Evolutionary conservation across 164 flowering plant species (phyloP).

Genomic region (Berberis thunbergii): DNA sequence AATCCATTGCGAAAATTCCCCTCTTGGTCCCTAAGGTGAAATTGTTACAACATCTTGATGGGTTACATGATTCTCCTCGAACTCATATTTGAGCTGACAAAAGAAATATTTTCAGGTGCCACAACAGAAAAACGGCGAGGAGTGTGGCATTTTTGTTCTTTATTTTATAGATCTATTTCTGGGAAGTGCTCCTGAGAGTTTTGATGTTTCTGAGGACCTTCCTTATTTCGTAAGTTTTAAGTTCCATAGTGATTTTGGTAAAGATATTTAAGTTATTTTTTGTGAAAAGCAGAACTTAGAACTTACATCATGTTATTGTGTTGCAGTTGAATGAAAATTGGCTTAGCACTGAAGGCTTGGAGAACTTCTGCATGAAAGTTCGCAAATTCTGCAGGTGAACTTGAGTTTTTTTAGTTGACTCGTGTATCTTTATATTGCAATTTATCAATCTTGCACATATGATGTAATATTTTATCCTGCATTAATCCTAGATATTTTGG

Average conservation of each 20-base stretch:
- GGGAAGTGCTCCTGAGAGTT: slow-evolving; percentile 50
- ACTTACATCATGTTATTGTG: not conserved
- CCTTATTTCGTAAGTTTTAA: slow-evolving; percentile 55
- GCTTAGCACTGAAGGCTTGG: slow-evolving; percentile 10
- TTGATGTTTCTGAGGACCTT: slow-evolving; percentile 36
- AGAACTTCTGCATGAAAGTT: slow-evolving; percentile 8
- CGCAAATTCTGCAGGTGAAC: not conserved
- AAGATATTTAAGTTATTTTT: not conserved
- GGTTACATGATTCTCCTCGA: not conserved
- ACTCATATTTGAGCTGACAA: not conserved
- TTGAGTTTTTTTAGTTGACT: too few species aligned
- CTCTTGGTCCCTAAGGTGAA: slow-evolving; percentile 61
- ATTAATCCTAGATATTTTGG: too few species aligned
- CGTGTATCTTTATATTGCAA: too few species aligned
- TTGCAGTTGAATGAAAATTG: slow-evolving; percentile 10
- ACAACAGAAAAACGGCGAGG: slow-evolving; percentile 51
- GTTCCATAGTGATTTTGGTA: not conserved
- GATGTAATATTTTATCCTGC: too few species aligned
- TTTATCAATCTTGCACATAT: too few species aligned
- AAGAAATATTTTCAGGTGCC: slow-evolving; percentile 46
- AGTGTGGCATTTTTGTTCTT: slow-evolving; percentile 67
- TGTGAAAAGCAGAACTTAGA: not conserved
- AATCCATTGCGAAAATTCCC: slow-evolving; percentile 39
- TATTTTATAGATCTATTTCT: slow-evolving; percentile 54
- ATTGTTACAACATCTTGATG: not conserved